Percentiles rank a stretch among this genome's conserved stretches.
Conservation (phyloP, 257 asterid species). For the Parsonsia alboflavescens region DNA sequence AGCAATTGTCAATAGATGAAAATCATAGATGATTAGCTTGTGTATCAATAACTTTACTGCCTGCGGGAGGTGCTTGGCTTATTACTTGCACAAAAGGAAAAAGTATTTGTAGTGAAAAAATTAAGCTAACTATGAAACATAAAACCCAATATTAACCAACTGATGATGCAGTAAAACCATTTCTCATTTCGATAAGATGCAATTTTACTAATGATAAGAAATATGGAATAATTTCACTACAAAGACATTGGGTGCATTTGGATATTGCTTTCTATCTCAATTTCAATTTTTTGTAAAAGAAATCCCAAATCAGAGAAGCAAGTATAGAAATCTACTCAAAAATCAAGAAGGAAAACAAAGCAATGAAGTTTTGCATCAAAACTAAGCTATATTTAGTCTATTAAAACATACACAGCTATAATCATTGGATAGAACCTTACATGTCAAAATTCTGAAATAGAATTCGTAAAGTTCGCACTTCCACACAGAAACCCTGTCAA, state of each 20-base stretch:
- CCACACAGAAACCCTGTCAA: constrained; percentile 94
- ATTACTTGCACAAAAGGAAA: neutral
- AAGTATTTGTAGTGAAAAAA: neutral
- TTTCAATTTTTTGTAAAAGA: neutral
- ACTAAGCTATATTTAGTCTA: neutral
- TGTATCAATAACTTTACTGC: neutral
- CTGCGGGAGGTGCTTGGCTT: no score
- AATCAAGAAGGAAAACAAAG: neutral
- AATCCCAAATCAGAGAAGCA: neutral
- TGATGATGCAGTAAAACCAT: neutral
- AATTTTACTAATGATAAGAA: neutral
- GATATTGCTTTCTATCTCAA: neutral
- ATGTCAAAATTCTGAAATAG: constrained; percentile 96
- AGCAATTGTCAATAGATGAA: neutral
- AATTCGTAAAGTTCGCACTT: constrained; percentile 84
- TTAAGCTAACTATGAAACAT: neutral
- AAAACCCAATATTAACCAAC: neutral
- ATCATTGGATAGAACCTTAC: constrained; percentile 47
- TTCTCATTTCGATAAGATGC: neutral
- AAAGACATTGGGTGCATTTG: neutral
- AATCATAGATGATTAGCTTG: neutral
- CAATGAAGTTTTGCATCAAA: neutral
- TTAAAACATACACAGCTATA: neutral
- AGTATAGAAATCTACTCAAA: neutral
- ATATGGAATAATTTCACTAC: neutral